phyloP scores from a whole-genome alignment of 2,329 filamentous ascomycete species.

The Emergomyces africanus region DNA sequence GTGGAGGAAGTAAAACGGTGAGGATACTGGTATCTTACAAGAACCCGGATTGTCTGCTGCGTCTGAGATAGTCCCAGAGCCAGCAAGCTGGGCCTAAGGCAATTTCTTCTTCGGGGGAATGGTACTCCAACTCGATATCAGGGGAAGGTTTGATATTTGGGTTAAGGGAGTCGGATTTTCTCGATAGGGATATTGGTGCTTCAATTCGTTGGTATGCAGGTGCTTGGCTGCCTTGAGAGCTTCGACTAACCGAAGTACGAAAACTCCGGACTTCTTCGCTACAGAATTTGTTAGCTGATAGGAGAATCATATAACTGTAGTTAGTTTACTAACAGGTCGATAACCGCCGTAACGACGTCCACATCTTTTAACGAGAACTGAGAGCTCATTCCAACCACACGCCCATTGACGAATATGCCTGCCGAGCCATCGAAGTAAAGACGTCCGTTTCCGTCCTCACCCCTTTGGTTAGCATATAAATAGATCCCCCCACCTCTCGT shows the following conservation, averaged over 20 bases:
- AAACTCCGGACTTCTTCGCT: constrained; percentile 49
- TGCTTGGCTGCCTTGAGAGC: constrained; percentile 16
- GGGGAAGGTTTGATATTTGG: constrained; percentile 9
- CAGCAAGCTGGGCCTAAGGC: constrained; percentile 14
- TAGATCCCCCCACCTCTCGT: constrained; percentile 30
- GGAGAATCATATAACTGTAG: not conserved
- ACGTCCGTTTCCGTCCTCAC: constrained; percentile 43
- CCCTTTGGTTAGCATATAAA: constrained; percentile 47
- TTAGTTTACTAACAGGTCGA: constrained; percentile 37
- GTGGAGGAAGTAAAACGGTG: constrained; percentile 7
- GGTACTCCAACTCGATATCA: constrained; percentile 10
- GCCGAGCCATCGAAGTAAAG: constrained; percentile 46
- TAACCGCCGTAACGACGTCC: constrained; percentile 49
- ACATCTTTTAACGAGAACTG: constrained; percentile 42
- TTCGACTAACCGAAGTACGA: constrained; percentile 15
- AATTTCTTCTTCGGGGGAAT: constrained; percentile 18
- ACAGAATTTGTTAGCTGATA: not conserved
- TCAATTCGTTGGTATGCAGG: constrained; percentile 19
- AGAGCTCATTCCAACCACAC: constrained; percentile 16
- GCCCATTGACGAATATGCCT: constrained; percentile 49
- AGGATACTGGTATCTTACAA: not conserved
- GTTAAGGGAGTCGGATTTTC: constrained; percentile 11
- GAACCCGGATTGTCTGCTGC: constrained; percentile 7
- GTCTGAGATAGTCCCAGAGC: constrained; percentile 22
- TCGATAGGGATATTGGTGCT: constrained; percentile 15